phyloP scores from a whole-genome alignment of 2,329 filamentous ascomycete genomes.

The Nannizziopsis arthrosporioides region DNA sequence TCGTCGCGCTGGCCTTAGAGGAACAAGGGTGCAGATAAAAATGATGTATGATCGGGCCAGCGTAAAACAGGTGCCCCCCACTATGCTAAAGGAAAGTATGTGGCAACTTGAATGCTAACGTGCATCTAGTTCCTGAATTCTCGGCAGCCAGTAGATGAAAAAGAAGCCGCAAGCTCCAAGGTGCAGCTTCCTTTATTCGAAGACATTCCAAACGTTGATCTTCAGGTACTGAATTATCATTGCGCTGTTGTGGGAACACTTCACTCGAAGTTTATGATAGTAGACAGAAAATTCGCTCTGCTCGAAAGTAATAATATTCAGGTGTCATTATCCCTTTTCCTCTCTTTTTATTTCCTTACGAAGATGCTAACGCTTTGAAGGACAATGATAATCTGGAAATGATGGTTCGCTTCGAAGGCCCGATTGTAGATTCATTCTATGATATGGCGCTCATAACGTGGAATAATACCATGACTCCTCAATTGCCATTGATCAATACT shows the following conservation, averaged over 20 bases:
- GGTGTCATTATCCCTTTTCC: constrained; percentile 11
- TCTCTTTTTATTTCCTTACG: not conserved
- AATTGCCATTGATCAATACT: constrained; percentile 44
- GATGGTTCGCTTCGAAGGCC: constrained; percentile 64
- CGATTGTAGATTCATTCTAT: constrained; percentile 64
- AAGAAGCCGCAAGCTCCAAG: constrained; percentile 46
- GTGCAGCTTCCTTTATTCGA: constrained; percentile 50
- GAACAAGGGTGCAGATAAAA: constrained; percentile 53
- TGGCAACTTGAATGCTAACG: not conserved
- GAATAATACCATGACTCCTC: constrained; percentile 51
- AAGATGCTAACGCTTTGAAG: constrained; percentile 10
- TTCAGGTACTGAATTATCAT: constrained; percentile 65
- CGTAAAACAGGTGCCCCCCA: constrained; percentile 42
- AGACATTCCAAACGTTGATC: constrained; percentile 59
- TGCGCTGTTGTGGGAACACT: constrained; percentile 60
- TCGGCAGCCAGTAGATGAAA: constrained; percentile 48
- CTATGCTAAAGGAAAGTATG: not conserved
- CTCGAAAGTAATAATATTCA: constrained; percentile 69
- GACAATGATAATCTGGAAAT: constrained; percentile 74
- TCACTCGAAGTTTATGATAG: constrained; percentile 65
- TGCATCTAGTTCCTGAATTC: constrained; percentile 43
- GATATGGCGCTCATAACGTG: constrained; percentile 64
- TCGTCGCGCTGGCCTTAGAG: constrained; percentile 47
- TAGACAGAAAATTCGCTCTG: constrained; percentile 59
- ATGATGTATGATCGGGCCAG: constrained; percentile 64